Percentiles rank a stretch among this genome's conserved stretches.
These are phyloP conservation scores for Scopulariopsis brevicaulis DNA, from an alignment of 2,329 filamentous ascomycete genomes.

Conservation along the genomic window DNA sequence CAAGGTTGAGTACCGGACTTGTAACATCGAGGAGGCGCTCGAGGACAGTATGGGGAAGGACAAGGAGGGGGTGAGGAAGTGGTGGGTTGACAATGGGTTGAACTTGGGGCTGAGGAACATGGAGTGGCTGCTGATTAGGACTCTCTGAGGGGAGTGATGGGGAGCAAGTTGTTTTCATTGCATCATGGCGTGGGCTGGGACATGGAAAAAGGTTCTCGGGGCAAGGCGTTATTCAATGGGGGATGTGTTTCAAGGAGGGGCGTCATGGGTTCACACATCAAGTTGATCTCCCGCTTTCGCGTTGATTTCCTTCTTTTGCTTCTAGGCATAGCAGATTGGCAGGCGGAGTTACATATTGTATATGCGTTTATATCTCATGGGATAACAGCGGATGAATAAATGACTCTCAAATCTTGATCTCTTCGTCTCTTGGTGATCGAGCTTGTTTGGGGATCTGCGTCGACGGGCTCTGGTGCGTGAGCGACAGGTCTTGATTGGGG, in stretches of 20 bases:
- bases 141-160: conserved; percentile 33
- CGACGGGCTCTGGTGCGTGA: not conserved
- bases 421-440: not conserved
- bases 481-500: not conserved
- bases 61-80: conserved; percentile 62
- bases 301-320: not conserved
- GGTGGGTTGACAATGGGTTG: conserved; percentile 81
- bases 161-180: not conserved
- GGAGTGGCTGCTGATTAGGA: conserved; percentile 80
- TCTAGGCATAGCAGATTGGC: not conserved
- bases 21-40: conserved; percentile 88
- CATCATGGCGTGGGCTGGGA: not conserved
- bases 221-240: not conserved
- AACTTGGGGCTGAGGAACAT: conserved; percentile 74
- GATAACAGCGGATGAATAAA: not conserved
- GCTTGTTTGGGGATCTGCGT: not conserved
- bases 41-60: conserved; percentile 68
- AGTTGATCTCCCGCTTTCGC: not conserved
- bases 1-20: conserved; percentile 84
- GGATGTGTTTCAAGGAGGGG: not conserved
- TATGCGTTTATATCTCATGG: not conserved
- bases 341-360: not conserved
- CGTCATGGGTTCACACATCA: not conserved
- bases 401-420: not conserved
- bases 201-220: not conserved